Conservation (phyloP, 2,329 filamentous ascomycete genomes). For the Xylariaceae sp. region DNA sequence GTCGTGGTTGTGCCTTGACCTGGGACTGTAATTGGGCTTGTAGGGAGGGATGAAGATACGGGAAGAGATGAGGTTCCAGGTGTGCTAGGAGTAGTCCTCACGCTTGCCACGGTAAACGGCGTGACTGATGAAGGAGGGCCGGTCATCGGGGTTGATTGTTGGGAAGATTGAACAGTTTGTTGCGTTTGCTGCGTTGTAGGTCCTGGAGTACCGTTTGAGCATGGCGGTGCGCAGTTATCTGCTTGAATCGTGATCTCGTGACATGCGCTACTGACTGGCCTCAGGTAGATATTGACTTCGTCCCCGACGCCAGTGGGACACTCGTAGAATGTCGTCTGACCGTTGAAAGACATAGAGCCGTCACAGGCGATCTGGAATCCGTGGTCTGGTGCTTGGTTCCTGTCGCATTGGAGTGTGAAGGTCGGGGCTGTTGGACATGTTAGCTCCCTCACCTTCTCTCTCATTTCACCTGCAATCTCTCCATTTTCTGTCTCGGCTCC, state of each 20-base stretch:
- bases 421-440: slow-evolving; percentile 44
- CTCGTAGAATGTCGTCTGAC: slow-evolving; percentile 54
- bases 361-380: slow-evolving; percentile 57
- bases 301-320: slow-evolving; percentile 56
- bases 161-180: not conserved
- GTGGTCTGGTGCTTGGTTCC: slow-evolving; percentile 45
- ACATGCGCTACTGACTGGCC: slow-evolving; percentile 43
- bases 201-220: slow-evolving; percentile 8
- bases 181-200: slow-evolving; percentile 3
- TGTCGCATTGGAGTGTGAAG: slow-evolving; percentile 61
- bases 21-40: not conserved
- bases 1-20: not conserved
- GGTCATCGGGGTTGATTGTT: slow-evolving; percentile 4
- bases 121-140: slow-evolving; percentile 14
- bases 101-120: not conserved
- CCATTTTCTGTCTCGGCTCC: too few relatives aligned
- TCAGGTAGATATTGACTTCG: slow-evolving; percentile 55
- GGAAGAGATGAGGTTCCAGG: slow-evolving; percentile 8
- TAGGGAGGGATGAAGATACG: not conserved
- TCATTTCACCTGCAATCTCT: too few relatives aligned
- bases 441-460: not conserved
- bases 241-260: slow-evolving; percentile 46
- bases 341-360: slow-evolving; percentile 51
- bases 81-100: slow-evolving; percentile 14
- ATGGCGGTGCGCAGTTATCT: slow-evolving; percentile 34